Percentiles rank a stretch among this genome's conserved stretches.
Evolutionary conservation across 371 early-diverging fungal species (phyloP).

Genomic region (Syncephalastrum monosporum): DNA sequence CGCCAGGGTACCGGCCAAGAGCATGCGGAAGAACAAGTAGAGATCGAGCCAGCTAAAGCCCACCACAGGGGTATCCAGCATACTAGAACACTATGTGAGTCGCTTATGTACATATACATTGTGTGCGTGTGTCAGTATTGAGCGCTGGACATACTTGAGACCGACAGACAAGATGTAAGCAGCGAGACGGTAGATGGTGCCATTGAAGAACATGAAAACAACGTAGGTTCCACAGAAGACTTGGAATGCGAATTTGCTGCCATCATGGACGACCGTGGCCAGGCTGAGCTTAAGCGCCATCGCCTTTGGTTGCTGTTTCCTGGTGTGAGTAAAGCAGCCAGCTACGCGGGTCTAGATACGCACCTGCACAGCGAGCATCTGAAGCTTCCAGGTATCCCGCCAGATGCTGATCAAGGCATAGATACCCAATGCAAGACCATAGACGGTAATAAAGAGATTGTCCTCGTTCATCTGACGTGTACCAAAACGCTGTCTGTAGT

Average conservation of each 20-base stretch:
- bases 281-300: conserved; percentile 30
- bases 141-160: too few species aligned
- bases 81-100: conserved; percentile 10
- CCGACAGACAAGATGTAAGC: conserved; percentile 20
- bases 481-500: conserved; percentile 8
- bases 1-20: conserved; percentile 37
- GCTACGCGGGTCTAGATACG: not conserved
- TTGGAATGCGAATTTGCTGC: conserved; percentile 14
- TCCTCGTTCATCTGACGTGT: conserved; percentile 38
- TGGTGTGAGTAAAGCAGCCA: not conserved
- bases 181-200: conserved; percentile 26
- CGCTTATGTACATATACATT: too few species aligned
- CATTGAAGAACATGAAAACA: conserved; percentile 24
- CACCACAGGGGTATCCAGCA: conserved; percentile 42
- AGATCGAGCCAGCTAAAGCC: conserved; percentile 45
- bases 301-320: conserved; percentile 24
- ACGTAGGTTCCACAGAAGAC: conserved; percentile 24
- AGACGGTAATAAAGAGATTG: conserved; percentile 38
- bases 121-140: too few species aligned
- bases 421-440: conserved; percentile 32
- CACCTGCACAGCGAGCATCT: conserved; percentile 46
- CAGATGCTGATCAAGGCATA: conserved; percentile 32
- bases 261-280: conserved; percentile 16
- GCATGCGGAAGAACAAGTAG: conserved; percentile 36
- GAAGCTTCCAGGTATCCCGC: conserved; percentile 25